Evolutionary conservation across 371 early-diverging fungal species (phyloP).

Genomic region (Mortierella sp.): DNA sequence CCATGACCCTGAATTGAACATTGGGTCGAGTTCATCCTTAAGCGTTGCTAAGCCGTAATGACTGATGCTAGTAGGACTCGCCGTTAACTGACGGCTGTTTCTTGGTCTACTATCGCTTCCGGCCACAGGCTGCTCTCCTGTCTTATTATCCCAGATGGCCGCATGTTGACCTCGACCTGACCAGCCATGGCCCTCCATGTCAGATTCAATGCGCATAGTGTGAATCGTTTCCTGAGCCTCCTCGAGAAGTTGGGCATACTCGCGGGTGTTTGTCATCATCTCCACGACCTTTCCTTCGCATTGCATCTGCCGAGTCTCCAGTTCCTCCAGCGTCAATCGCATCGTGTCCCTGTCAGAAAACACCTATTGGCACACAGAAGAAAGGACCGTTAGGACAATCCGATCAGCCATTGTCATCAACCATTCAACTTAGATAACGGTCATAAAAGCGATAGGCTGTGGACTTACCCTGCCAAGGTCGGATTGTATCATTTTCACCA

Average conservation of each 20-base stretch:
- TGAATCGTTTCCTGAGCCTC: constrained; percentile 80
- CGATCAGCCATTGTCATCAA: not conserved
- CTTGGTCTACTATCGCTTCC: constrained; percentile 1
- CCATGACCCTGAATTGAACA: constrained; percentile 21
- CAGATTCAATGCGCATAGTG: constrained; percentile 42
- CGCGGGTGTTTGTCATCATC: constrained; percentile 75
- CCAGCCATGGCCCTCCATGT: constrained; percentile 55
- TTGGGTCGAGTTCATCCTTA: constrained; percentile 32
- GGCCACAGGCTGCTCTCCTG: constrained; percentile 38
- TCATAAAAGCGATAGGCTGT: too few species aligned
- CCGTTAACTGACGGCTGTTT: not conserved
- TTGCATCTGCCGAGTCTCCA: constrained; percentile 73
- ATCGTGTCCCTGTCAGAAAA: constrained; percentile 73
- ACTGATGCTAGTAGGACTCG: not conserved
- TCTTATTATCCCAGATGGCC: constrained; percentile 51
- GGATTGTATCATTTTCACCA: constrained; percentile 73
- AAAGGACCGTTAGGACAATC: not conserved
- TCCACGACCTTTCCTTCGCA: constrained; percentile 71
- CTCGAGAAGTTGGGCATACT: constrained; percentile 73
- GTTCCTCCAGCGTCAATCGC: constrained; percentile 69
- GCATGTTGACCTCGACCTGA: constrained; percentile 33
- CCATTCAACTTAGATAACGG: not conserved
- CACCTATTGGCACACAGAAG: constrained; percentile 57
- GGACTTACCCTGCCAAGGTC: constrained; percentile 69
- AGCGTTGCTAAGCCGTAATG: not conserved